Evolutionary conservation across 1,284 basidiomycete genomes (phyloP).

Genomic region (Takashimella tepidaria): DNA sequence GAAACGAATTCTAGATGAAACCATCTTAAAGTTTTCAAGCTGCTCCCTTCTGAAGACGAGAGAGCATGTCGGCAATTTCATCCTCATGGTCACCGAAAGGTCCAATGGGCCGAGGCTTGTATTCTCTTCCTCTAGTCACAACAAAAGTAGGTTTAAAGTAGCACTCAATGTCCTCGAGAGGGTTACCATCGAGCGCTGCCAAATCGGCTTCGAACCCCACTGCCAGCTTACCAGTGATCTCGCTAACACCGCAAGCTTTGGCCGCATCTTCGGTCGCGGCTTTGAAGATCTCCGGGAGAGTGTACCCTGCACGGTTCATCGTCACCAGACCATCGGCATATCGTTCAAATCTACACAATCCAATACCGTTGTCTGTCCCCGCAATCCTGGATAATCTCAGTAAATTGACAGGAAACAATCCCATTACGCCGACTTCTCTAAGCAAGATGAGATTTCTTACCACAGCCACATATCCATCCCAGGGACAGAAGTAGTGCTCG

Average conservation of each 20-base stretch:
- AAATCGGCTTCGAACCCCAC: background rate
- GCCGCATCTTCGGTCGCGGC: background rate
- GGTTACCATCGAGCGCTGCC: background rate
- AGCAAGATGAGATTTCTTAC: background rate
- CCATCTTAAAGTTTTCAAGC: no score
- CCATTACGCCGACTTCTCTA: background rate
- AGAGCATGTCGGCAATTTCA: background rate
- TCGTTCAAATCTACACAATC: background rate
- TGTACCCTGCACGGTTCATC: background rate
- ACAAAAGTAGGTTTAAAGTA: conserved; percentile 1
- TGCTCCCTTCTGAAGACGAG: background rate
- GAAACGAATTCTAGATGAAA: no score
- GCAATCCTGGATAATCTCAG: background rate
- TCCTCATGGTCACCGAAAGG: background rate
- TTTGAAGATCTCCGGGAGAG: background rate
- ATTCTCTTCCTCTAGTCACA: background rate
- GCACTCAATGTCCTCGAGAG: background rate
- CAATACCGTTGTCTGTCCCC: conserved; percentile 1
- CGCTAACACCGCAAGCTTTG: background rate
- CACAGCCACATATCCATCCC: background rate
- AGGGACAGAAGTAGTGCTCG: conserved; percentile 1
- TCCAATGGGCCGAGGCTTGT: background rate
- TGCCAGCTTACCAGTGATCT: conserved; percentile 1
- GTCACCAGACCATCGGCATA: conserved; percentile 1
- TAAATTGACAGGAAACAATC: background rate